A percentile compares a stretch with the other conserved stretches of the same genome.
phyloP scores from a whole-genome alignment of 805 yeast genomes.

The Wickerhamiella occidentalis region DNA sequence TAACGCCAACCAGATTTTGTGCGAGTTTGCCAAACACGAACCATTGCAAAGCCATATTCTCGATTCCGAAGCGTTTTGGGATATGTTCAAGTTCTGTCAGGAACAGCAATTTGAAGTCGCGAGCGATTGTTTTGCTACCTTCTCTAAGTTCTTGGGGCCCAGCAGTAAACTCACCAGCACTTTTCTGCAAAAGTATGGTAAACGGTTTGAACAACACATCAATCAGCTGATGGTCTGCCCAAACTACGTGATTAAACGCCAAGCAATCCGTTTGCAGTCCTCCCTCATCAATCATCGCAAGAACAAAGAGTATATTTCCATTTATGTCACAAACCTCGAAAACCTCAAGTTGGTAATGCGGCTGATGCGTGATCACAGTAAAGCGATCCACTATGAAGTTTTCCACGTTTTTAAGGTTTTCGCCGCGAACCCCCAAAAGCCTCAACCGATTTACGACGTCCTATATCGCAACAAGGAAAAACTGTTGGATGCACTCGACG shows the following conservation, averaged over 20 bases:
- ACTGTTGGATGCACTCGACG: conserved; percentile 53
- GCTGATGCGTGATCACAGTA: conserved; percentile 73
- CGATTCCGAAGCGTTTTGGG: conserved; percentile 59
- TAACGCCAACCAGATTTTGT: conserved; percentile 61
- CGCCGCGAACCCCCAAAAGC: conserved; percentile 89
- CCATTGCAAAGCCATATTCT: conserved; percentile 49
- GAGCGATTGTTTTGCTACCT: conserved; percentile 74
- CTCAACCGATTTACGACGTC: conserved; percentile 68
- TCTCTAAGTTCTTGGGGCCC: conserved; percentile 52
- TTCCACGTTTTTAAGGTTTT: conserved; percentile 89
- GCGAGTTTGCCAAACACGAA: conserved; percentile 79
- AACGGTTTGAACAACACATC: conserved; percentile 46
- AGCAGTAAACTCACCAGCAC: conserved; percentile 61
- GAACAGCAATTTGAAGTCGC: conserved; percentile 75
- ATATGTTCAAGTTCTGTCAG: conserved; percentile 65
- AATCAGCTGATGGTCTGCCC: conserved; percentile 61
- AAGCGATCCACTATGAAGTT: conserved; percentile 79
- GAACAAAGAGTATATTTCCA: conserved; percentile 59
- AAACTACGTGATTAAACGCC: conserved; percentile 87
- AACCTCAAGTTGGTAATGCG: conserved; percentile 81
- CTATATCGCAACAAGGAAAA: conserved; percentile 73
- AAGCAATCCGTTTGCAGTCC: conserved; percentile 61
- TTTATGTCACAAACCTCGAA: conserved; percentile 67
- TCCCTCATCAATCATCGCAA: conserved; percentile 59
- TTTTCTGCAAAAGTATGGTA: conserved; percentile 50